Conservation (phyloP, 2,329 filamentous ascomycete species). For the Thielaviopsis ethacetica region DNA sequence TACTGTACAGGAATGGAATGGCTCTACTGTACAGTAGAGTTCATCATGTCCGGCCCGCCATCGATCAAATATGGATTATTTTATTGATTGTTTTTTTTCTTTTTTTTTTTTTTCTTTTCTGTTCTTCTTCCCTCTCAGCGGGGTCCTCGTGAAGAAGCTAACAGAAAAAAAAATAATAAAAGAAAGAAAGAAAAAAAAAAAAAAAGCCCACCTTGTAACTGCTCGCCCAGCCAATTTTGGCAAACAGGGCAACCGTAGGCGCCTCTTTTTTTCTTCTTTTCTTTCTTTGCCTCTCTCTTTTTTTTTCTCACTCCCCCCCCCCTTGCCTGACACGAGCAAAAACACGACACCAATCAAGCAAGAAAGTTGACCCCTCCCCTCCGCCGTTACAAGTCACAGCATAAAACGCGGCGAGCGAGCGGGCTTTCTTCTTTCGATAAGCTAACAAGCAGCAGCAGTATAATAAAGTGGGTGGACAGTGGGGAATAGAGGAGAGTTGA, state of each 20-base stretch:
- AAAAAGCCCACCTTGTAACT: background rate
- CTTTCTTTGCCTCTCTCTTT: background rate
- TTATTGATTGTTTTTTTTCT: background rate
- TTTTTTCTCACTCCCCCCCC: background rate
- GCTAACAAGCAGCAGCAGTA: too few species aligned
- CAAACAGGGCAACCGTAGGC: conserved; percentile 8
- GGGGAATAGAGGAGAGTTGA: background rate
- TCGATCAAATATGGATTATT: background rate
- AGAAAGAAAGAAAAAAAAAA: too few species aligned
- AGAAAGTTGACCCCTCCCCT: background rate
- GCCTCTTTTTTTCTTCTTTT: conserved; percentile 1
- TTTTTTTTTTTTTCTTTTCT: background rate
- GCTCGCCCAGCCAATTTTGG: background rate
- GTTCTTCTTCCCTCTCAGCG: background rate
- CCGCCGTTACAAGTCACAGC: too few species aligned
- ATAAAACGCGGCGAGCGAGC: too few species aligned
- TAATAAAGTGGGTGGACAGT: background rate
- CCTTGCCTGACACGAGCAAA: background rate
- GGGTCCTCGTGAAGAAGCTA: too few species aligned
- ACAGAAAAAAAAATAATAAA: background rate
- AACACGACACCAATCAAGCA: background rate
- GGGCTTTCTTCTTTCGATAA: too few species aligned
- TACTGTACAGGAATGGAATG: too few species aligned
- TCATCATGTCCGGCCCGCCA: background rate
- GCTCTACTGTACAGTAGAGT: too few species aligned